phyloP scores from a whole-genome alignment of 305 asterid species.

The Stenogyne calaminthoides region DNA sequence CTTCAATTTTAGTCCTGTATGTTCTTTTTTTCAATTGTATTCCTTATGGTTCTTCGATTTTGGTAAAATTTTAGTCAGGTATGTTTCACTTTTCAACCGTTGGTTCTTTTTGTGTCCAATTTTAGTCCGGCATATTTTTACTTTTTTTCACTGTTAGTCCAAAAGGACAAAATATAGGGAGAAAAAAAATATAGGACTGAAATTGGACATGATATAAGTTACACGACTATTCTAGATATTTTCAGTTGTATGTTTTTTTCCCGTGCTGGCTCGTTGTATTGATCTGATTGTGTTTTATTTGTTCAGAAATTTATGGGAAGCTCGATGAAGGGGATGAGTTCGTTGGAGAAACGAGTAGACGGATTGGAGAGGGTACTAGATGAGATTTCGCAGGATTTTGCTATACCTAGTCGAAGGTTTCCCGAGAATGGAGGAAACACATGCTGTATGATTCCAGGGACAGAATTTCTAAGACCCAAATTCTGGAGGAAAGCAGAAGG shows the following conservation, averaged over 20 bases:
- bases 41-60: too few relatives aligned
- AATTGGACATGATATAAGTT: too few relatives aligned
- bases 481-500: slow-evolving; percentile 70
- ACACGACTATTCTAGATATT: too few relatives aligned
- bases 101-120: too few relatives aligned
- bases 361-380: slow-evolving; percentile 79
- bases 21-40: too few relatives aligned
- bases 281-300: neutral
- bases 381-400: slow-evolving; percentile 70
- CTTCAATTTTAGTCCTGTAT: too few relatives aligned
- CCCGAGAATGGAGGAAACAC: slow-evolving; percentile 41
- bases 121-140: too few relatives aligned
- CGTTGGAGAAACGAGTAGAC: slow-evolving; percentile 72
- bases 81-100: too few relatives aligned
- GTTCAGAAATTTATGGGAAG: slow-evolving; percentile 76
- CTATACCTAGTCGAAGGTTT: slow-evolving; percentile 41
- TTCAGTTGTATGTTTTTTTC: neutral
- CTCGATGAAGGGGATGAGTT: slow-evolving; percentile 77
- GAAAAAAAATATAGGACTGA: too few relatives aligned
- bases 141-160: too few relatives aligned
- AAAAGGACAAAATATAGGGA: too few relatives aligned
- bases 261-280: neutral
- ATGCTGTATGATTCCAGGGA: slow-evolving; percentile 61
- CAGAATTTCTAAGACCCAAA: slow-evolving; percentile 74
- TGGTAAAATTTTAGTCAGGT: too few relatives aligned